Conservation (phyloP, 176 grass and related monocot genomes). For the Oropetium thomaeum region DNA sequence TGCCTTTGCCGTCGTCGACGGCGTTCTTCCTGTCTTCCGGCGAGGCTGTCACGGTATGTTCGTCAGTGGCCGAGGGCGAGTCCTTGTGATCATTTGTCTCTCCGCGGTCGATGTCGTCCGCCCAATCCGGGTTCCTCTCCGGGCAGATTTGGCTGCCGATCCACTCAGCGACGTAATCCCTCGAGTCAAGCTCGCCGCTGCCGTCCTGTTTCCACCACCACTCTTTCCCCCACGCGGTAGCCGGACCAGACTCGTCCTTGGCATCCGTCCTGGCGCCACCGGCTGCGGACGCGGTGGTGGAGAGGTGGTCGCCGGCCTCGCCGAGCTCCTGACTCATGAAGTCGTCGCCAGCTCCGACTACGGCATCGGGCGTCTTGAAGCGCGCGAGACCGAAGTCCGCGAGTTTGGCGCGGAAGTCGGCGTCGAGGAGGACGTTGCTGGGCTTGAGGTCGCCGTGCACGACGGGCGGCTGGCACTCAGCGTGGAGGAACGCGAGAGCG, state of each 20-base stretch:
- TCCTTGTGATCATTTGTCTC: not conserved
- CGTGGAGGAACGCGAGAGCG: constrained; percentile 73
- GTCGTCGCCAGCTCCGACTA: constrained; percentile 30
- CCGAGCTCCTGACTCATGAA: constrained; percentile 89
- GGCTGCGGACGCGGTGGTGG: not conserved
- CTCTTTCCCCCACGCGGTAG: constrained; percentile 5
- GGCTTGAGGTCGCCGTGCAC: constrained; percentile 94
- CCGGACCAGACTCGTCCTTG: constrained; percentile 9
- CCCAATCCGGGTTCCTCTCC: constrained; percentile 27
- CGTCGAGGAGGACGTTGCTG: constrained; percentile 77
- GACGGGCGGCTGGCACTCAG: constrained; percentile 63
- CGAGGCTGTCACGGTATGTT: not conserved
- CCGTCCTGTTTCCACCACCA: constrained; percentile 34
- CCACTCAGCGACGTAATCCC: constrained; percentile 31
- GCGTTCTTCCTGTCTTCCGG: constrained; percentile 16
- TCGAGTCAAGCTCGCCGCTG: constrained; percentile 29
- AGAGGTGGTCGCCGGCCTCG: constrained; percentile 38
- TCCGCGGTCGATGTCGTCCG: not conserved
- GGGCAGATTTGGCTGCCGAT: constrained; percentile 30
- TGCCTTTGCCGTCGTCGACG: not conserved
- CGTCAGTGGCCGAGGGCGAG: not conserved
- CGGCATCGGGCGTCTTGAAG: constrained; percentile 47
- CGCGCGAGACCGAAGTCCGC: constrained; percentile 86
- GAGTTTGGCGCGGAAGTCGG: constrained; percentile 66
- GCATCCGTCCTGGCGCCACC: not conserved